Evolutionary conservation across 305 asterid genomes (phyloP), one percentile per base, ranked within the genome.

Genomic region (Withania somnifera): DNA sequence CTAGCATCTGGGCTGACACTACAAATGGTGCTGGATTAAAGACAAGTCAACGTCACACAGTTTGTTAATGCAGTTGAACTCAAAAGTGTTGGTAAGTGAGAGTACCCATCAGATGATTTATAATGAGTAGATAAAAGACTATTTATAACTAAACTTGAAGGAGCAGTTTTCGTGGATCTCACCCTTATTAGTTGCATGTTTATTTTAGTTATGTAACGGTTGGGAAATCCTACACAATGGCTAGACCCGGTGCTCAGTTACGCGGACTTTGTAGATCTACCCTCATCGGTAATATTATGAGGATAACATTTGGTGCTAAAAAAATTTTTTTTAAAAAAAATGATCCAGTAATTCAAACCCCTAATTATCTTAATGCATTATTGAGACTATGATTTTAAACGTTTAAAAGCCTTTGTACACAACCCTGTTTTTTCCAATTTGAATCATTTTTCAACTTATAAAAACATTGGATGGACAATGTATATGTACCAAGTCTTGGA

Each of bases 31-130:
- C 11, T 28, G 11, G 60, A 75, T 75, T 75, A 75, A 75, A 75
- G 80, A 75, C 63, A 50, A 75, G 80, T 75, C 80, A 75, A 75
- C 80, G 26, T 47, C 80, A 75, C 51, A 34, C 10, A 73, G n/a
- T n/a, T n/a, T n/a, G n/a, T n/a, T n/a, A n/a, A n/a, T n/a, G n/a
- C n/a, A n/a, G n/a, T n/a, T n/a, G n/a, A n/a, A n/a, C n/a, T n/a
- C n/a, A n/a, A n/a, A n/a, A n/a, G n/a, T n/a, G n/a, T n/a, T n/a
- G n/a, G n/a, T n/a, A n/a, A n/a, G n/a, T n/a, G n/a, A n/a, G n/a
- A 4, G 14, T 10, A 38, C 9, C 45, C 6, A 38, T 38, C 45
- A 38, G 7, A 38, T 38, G 45, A 7, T 7, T 0, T 38, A 38
- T 10, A 38, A 38, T 7, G 45, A 36, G 40, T 42, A 1, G 50